Conservation (phyloP, 2,329 filamentous ascomycete genomes). For the Thelonectria blattea region DNA sequence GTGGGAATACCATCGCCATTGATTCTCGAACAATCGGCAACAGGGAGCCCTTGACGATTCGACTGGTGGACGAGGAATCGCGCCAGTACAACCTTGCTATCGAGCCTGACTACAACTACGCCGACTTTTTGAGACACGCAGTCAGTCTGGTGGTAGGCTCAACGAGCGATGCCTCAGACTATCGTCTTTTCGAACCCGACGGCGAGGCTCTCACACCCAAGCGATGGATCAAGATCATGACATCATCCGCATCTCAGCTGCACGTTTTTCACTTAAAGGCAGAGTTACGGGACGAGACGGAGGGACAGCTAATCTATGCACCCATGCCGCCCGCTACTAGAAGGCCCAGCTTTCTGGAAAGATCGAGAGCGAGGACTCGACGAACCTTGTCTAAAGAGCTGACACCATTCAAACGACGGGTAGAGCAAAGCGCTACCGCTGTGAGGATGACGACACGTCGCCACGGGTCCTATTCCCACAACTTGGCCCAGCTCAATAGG, state of each 20-base stretch:
- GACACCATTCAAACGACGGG: not conserved
- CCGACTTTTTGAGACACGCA: constrained; percentile 1
- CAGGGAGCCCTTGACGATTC: not conserved
- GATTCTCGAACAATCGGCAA: not conserved
- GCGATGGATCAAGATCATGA: not conserved
- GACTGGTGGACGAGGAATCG: not conserved
- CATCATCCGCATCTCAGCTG: not conserved
- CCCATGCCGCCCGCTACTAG: not conserved
- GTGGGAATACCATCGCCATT: not conserved
- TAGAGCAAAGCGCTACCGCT: no score
- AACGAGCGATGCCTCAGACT: not conserved
- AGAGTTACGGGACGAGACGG: not conserved
- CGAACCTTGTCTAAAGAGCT: not conserved
- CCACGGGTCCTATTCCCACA: not conserved
- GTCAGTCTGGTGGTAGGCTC: not conserved
- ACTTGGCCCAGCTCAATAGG: no score
- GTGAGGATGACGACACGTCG: not conserved
- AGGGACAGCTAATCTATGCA: not conserved
- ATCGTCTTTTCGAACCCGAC: not conserved
- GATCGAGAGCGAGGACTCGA: not conserved
- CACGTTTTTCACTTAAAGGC: not conserved
- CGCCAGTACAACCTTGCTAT: not conserved
- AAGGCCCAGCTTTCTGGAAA: not conserved
- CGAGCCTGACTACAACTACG: constrained; percentile 4
- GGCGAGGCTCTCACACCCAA: not conserved